Percentiles rank a stretch among this genome's conserved stretches.
These are phyloP conservation scores for Kwoniella sp. DNA, from an alignment of 768 basidiomycete genomes.

Conservation along the genomic window DNA sequence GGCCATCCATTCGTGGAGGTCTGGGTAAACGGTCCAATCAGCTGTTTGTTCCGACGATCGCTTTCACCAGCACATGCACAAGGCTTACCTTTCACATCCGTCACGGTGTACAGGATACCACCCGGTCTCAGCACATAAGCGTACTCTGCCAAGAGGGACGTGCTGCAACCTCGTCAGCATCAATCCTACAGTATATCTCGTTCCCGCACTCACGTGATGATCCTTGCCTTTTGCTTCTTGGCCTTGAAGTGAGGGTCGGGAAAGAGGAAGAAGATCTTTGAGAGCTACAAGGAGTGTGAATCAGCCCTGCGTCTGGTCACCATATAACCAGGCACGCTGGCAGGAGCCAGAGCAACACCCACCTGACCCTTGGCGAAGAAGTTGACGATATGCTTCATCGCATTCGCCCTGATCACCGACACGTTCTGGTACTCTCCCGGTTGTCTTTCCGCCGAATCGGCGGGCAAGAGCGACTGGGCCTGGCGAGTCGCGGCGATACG, in stretches of 20 bases:
- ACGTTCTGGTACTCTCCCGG: slow-evolving; percentile 62
- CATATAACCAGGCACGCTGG: no score
- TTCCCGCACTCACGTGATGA: slow-evolving; percentile 63
- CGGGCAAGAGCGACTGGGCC: slow-evolving; percentile 31
- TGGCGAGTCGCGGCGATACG: slow-evolving; percentile 85
- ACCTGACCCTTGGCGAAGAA: slow-evolving; percentile 83
- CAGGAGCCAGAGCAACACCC: slow-evolving; percentile 23
- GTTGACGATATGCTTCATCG: slow-evolving; percentile 98
- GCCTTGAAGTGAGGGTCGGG: slow-evolving; percentile 98
- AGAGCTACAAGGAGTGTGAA: slow-evolving; percentile 53
- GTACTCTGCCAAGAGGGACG: slow-evolving; percentile 95
- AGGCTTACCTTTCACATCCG: slow-evolving; percentile 66
- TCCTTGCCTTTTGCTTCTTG: slow-evolving; percentile 97
- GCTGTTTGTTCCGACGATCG: not conserved
- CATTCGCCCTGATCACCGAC: slow-evolving; percentile 89
- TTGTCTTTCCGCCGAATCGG: slow-evolving; percentile 20
- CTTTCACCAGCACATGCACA: no score
- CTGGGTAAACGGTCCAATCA: slow-evolving; percentile 46
- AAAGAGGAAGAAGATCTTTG: slow-evolving; percentile 94
- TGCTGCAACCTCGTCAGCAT: slow-evolving; percentile 47
- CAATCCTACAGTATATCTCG: not conserved
- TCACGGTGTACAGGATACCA: slow-evolving; percentile 97
- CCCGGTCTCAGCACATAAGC: slow-evolving; percentile 87
- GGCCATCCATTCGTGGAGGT: slow-evolving; percentile 93
- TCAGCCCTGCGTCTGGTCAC: not conserved